Base-by-base conservation (phyloP, 2,329 filamentous ascomycete species). In the Verticillium isaacii region DNA sequence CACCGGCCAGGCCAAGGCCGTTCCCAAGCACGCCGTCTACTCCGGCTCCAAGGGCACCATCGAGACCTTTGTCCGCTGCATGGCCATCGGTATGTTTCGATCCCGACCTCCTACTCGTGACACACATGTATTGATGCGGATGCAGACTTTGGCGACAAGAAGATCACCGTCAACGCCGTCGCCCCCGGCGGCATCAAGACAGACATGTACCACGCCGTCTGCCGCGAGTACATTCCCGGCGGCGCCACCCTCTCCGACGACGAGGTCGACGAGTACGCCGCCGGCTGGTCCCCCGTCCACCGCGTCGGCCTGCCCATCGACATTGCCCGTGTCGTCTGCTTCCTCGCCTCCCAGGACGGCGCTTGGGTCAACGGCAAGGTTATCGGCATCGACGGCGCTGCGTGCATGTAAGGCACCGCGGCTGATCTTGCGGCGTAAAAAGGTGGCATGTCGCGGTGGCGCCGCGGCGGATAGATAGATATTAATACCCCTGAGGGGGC, bases 31-130 rank as follows among this genome's bases (percentile, higher is more conserved):
- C 73, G 82, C 87, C 15, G 81, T 93, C 57, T 93, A 93, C 80
- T 89, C 89, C 25, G 89, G 86, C 15, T 86, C 82, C 74, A 93
- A 93, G 81, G 90, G 89, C 68, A 86, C 90, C 41, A 88, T 92
- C 64, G 90, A 92, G 75, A 89, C 88, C 12, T 91, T 92, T 75
- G 88, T 90, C 67, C 88, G 90, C 73, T 87, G 84, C 68, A 89
- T 92, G 76, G 88, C 90, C 5, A 88, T 87, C 56, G 84, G 85
- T 85, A 69, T 76, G 82, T 66, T 5, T 19, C 5, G 5, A 29
- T 29, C 34, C 5, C 8, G 6, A 54, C 5, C 11, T 11, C 32
- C 32, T 4, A 5, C 19, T 14, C 2, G 12, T 32, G 9, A 19
- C 25, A 5, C 25, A 2, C 5, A 29, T 17, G 12, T 57, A 29